These are phyloP conservation scores for Collybia nuda DNA, from an alignment of 768 basidiomycete species.

Conservation along the genomic window DNA sequence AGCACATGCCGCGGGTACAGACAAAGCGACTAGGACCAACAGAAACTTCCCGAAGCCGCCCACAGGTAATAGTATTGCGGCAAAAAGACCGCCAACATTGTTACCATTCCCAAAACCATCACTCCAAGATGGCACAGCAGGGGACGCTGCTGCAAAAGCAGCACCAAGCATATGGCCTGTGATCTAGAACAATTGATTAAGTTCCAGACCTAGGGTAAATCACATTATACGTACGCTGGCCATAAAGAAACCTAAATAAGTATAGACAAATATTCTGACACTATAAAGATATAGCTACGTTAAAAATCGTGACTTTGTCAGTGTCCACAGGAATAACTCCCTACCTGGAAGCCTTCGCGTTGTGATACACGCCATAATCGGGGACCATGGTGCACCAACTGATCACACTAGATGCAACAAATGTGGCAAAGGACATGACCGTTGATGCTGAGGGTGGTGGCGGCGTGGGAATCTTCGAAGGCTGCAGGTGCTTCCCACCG, in stretches of 20 bases:
- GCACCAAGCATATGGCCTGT: constrained; percentile 60
- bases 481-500: constrained; percentile 55
- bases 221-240: constrained; percentile 47
- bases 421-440: constrained; percentile 34
- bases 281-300: constrained; percentile 25
- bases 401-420: constrained; percentile 34
- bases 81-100: constrained; percentile 64
- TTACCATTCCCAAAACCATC: constrained; percentile 50
- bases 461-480: constrained; percentile 7
- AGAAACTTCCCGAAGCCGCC: constrained; percentile 72
- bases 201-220: not conserved
- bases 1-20: constrained; percentile 72
- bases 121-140: constrained; percentile 55
- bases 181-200: constrained; percentile 30
- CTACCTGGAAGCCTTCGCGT: constrained; percentile 28
- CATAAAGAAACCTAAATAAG: constrained; percentile 63
- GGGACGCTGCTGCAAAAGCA: constrained; percentile 58
- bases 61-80: constrained; percentile 57
- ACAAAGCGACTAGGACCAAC: constrained; percentile 68
- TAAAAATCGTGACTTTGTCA: not conserved
- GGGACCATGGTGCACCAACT: constrained; percentile 44
- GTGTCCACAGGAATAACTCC: not conserved
- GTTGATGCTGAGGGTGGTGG: constrained; percentile 26
- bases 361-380: constrained; percentile 46
- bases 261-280: constrained; percentile 56